phyloP scores from a whole-genome alignment of 148 eudicot genomes.

The Cornus kousa region DNA sequence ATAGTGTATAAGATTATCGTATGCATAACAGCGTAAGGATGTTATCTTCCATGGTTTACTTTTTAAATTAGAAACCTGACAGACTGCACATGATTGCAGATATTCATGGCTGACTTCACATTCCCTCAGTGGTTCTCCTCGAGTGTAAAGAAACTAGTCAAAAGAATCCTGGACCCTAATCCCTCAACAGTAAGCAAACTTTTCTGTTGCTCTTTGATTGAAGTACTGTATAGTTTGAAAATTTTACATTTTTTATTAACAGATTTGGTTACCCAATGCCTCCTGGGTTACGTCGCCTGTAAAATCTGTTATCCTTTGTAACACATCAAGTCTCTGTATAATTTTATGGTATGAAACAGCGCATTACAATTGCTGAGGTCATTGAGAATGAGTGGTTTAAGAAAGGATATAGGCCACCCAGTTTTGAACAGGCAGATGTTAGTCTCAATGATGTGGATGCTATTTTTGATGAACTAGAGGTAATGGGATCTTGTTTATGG shows the following conservation, averaged over 20 bases:
- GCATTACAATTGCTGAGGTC: slow-evolving; percentile 70
- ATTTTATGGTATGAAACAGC: slow-evolving; percentile 42
- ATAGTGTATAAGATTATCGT: background rate
- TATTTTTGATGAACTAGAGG: slow-evolving; percentile 62
- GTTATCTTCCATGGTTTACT: background rate
- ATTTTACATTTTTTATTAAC: background rate
- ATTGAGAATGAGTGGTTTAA: slow-evolving; percentile 91
- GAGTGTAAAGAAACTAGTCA: slow-evolving; percentile 68
- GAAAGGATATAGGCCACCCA: slow-evolving; percentile 72
- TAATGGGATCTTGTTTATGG: slow-evolving; percentile 17
- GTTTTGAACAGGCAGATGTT: slow-evolving; percentile 63
- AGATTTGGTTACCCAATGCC: background rate
- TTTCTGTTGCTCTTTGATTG: background rate
- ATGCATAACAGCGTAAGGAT: background rate
- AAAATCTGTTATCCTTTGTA: background rate
- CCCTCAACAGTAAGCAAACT: slow-evolving; percentile 57
- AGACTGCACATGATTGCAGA: slow-evolving; percentile 33
- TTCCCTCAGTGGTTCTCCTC: slow-evolving; percentile 84
- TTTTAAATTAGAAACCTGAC: background rate
- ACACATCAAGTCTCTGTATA: background rate
- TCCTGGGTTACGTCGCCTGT: background rate
- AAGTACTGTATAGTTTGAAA: background rate
- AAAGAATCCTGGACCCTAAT: slow-evolving; percentile 72
- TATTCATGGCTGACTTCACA: slow-evolving; percentile 65
- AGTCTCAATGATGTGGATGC: slow-evolving; percentile 68